These are phyloP conservation scores for Colletotrichum abscissum DNA, from an alignment of 2,329 filamentous ascomycete species.

Conservation along the genomic window DNA sequence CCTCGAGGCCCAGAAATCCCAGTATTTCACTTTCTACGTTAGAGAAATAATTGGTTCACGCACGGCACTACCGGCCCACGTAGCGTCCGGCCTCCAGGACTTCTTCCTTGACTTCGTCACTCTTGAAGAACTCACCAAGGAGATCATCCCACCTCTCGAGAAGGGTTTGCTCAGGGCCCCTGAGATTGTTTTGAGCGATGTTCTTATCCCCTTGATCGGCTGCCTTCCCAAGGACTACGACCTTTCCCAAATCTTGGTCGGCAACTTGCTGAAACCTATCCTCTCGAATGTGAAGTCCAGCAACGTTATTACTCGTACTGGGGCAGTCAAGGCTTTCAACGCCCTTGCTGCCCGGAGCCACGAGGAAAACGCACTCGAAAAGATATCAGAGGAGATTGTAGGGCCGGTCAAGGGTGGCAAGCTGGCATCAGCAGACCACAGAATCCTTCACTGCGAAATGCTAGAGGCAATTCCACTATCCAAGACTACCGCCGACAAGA, in stretches of 20 bases:
- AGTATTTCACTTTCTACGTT: constrained; percentile 84
- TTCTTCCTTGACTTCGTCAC: constrained; percentile 85
- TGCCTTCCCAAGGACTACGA: constrained; percentile 79
- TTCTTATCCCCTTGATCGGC: constrained; percentile 78
- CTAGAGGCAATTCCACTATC: constrained; percentile 74
- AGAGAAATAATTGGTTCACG: constrained; percentile 88
- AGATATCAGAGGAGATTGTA: constrained; percentile 82
- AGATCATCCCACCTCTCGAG: constrained; percentile 84
- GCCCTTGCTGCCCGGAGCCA: constrained; percentile 72
- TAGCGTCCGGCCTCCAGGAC: constrained; percentile 79
- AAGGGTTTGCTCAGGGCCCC: constrained; percentile 90
- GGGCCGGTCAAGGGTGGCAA: constrained; percentile 86
- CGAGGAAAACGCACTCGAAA: constrained; percentile 68
- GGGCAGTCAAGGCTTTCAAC: constrained; percentile 80
- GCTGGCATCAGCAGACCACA: constrained; percentile 85
- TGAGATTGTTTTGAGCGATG: constrained; percentile 85
- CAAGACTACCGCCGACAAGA: constrained; percentile 70
- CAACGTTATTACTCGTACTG: constrained; percentile 80
- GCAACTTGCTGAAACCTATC: constrained; percentile 84
- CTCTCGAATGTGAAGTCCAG: constrained; percentile 93
- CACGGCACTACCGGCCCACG: constrained; percentile 74
- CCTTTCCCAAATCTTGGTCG: constrained; percentile 77
- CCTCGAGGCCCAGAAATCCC: constrained; percentile 74
- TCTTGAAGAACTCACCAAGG: constrained; percentile 78
- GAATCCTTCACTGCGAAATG: constrained; percentile 85